A percentile compares a stretch with the other conserved stretches of the same genome.
Evolutionary conservation across 306 rosid genomes (phyloP).

Genomic region (Comarum palustre): DNA sequence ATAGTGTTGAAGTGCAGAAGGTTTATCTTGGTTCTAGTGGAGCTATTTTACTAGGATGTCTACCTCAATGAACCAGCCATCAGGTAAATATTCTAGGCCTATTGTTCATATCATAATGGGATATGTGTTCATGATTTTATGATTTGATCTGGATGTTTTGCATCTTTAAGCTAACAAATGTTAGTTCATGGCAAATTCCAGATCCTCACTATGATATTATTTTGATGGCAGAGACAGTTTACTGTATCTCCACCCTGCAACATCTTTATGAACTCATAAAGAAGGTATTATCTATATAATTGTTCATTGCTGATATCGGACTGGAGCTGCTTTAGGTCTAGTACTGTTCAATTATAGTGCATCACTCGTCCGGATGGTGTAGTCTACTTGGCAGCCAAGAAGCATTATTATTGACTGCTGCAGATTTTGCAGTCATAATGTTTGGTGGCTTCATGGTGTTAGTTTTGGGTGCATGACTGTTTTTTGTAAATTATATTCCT

Average conservation of each 20-base stretch:
- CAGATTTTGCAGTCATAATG: background rate
- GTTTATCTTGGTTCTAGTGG: too few species aligned
- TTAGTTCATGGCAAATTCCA: conserved; percentile 14
- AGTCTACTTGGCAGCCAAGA: conserved; percentile 86
- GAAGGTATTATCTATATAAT: conserved; percentile 48
- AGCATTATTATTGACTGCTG: conserved; percentile 44
- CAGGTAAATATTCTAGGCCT: too few species aligned
- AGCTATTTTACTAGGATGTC: too few species aligned
- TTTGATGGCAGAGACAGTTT: conserved; percentile 95
- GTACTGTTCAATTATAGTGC: conserved; percentile 43
- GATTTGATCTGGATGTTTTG: too few species aligned
- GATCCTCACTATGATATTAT: conserved; percentile 70
- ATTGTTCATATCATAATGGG: too few species aligned
- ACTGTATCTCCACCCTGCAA: conserved; percentile 63
- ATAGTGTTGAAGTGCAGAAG: too few species aligned
- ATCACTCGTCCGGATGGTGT: conserved; percentile 51
- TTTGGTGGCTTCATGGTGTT: background rate
- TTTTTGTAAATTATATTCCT: background rate
- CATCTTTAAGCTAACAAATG: background rate
- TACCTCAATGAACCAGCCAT: too few species aligned
- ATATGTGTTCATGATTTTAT: too few species aligned
- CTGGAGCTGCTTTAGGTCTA: conserved; percentile 19
- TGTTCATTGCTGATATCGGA: conserved; percentile 10
- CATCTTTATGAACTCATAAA: conserved; percentile 73
- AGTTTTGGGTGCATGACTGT: background rate